phyloP scores from a whole-genome alignment of 768 basidiomycete species.

The Russula emetica region DNA sequence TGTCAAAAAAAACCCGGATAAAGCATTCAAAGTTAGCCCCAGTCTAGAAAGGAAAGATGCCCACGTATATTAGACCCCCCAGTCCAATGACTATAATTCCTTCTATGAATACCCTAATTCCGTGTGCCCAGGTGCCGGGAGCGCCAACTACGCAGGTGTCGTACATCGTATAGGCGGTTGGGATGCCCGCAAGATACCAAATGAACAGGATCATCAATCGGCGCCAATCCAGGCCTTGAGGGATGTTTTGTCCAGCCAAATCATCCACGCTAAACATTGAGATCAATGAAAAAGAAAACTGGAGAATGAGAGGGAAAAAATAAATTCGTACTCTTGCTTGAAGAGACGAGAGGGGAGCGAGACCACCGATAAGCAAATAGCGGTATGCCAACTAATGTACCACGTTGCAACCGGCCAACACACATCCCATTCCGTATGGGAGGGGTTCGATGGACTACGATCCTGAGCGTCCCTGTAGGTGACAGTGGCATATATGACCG shows the following conservation, averaged over 20 bases:
- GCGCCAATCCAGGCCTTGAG: slow-evolving; percentile 12
- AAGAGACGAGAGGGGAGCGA: slow-evolving; percentile 17
- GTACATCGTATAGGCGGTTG: background rate
- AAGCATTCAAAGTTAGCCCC: background rate
- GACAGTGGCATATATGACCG: background rate
- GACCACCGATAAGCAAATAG: slow-evolving; percentile 13
- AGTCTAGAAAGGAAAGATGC: background rate
- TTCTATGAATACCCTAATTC: slow-evolving; percentile 16
- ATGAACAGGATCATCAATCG: background rate
- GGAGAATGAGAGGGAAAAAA: background rate
- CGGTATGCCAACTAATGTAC: slow-evolving; percentile 22
- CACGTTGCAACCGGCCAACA: slow-evolving; percentile 21
- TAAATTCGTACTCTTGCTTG: slow-evolving; percentile 8
- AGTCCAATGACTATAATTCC: slow-evolving; percentile 17
- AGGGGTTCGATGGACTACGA: background rate
- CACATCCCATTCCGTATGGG: slow-evolving; percentile 11
- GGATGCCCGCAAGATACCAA: slow-evolving; percentile 17
- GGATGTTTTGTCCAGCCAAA: no score
- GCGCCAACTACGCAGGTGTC: slow-evolving; percentile 1
- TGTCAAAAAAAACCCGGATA: background rate
- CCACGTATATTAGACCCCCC: slow-evolving; percentile 7
- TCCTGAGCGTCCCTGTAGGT: slow-evolving; percentile 3
- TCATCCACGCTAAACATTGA: background rate
- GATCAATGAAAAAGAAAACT: no score
- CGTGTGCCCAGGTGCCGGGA: slow-evolving; percentile 14